Evolutionary conservation across 495 filamentous ascomycete species (phyloP), one percentile per base, ranked within the genome.

Genomic region (Rhypophila decipiens): DNA sequence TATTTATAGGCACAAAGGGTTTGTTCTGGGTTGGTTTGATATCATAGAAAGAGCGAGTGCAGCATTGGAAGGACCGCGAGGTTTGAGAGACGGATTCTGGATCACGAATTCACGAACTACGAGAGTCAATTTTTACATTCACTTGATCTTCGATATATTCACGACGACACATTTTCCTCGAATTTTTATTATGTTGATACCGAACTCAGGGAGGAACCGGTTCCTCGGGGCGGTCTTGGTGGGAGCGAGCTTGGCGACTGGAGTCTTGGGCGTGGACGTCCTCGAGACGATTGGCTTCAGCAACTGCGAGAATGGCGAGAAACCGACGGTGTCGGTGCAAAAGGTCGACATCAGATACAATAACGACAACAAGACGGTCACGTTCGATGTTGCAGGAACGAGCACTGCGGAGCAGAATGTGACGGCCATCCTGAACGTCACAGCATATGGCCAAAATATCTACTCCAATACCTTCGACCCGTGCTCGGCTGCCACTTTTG

Each of bases 381-480:
- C 71, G 17, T 97, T 96, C 71, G 82, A 98, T 60, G 77, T 96
- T 31, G 79, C 82, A 44, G 93, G 91, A 39, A 83, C 79, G 40
- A 96, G 85, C 58, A 63, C 65, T 44, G 76, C 76, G 59, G 66
- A 75, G 41, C 86, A 93, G 65, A 91, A 95, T 55, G 88, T 98
- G 36, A 86, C 78, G 46, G 90, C 88, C 7, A 63, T 76, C 13
- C 68, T 98, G 42, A 79, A 79, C 36, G 86, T 96, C 33, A 86
- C 76, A 24, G 93, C 93, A 8, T 96, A 96, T 53, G 93, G 93
- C 43, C 82, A 81, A 39, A 61, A 88, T 52, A 76, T 97, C 20
- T 96, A 95, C 65, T 70, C 74, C 12, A 87, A 86, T 42, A 64
- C 65, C 7, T 96, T 98, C 61, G 82, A 95, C 52, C 93, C 93